Evolutionary conservation across 805 yeast species (phyloP), one percentile per base, ranked within the genome.

Genomic region (Candida maesae): DNA sequence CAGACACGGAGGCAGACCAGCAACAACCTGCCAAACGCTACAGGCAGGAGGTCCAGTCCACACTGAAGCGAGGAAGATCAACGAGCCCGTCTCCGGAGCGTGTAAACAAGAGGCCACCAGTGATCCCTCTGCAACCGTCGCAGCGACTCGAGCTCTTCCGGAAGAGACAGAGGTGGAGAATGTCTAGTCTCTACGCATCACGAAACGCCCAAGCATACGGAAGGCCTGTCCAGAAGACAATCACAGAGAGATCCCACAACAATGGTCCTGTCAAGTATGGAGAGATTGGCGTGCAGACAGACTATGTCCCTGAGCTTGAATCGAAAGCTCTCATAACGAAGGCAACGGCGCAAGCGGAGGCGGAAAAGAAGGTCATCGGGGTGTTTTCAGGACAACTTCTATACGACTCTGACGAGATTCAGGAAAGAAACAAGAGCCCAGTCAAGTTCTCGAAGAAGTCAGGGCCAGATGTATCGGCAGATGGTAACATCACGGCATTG

Each of bases 101-200:
- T 3, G 13, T 14, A 4, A 30, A 17, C 5, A 37, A 33, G 38
- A 74, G 64, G 63, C 78, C 38, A 5, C 58, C 59, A 8, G 45
- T 55, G 34, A 52, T 57, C 42, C 54, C 52, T 3, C 33, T 57
- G 2, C 42, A 49, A 19, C 60, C 61, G 6, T 35, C 47, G 2
- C 59, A 57, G 33, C 38, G 61, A 19, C 50, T 57, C n/a, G 52
- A 45, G 18, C 42, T 57, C 18, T 32, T 53, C 23, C 53, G 50
- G 25, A 55, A 53, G 50, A 53, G 51, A 36, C 59, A 53, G 33
- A 47, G 34, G 33, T 57, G 61, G 61, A 53, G 60, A 41, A 49
- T 48, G 33, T 51, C 60, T 6, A 41, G 45, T 5, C 31, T 55
- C 1, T 57, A 57, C 38, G 49, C 47, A 16, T 31, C 50, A 2